Base-by-base conservation (phyloP, 345 rosid genomes). In the Populus alba region DNA sequence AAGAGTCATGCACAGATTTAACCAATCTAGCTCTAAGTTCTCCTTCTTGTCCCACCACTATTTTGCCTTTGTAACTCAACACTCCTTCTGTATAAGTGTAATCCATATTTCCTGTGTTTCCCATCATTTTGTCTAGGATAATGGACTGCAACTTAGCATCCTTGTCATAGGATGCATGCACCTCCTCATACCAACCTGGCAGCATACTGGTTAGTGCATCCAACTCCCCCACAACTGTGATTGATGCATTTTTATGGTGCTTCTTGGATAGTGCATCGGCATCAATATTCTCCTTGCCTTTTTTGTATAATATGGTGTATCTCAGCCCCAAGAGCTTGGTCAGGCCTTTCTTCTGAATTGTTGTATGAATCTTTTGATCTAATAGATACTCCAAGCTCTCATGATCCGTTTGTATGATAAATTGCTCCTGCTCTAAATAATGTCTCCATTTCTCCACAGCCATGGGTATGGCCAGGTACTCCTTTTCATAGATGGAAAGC, bases 191-290 rank as follows among this genome's bases (percentile, higher is more conserved):
- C 35, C 5, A 33, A 33, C 5, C 5, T 3, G 5, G 35, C 0
- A 33, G 35, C 4, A 33, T 33, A 33, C 0, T 33, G 5, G 35
- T 0, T 33, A 33, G 0, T 33, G 5, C 5, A 0, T 3, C 0
- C 0, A 33, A 33, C 35, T 33, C 5, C 0, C 35, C 0, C 0
- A 33, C 35, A 33, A 0, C 5, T 33, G 5, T 33, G 35, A 33
- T 5, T 0, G 0, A 4, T 5, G 35, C 4, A 33, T 0, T 33
- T 3, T 3, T 33, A 0, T 0, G 5, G 35, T 33, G 35, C 35
- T 33, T 33, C 35, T 5, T 33, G 35, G 35, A 66, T 10, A 66
- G 5, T 0, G 72, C 65, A 51, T 76, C 37, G 0, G 4, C 33
- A 0, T 5, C 72, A 0, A 4, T 15, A 12, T 76, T 76, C 0